Evolutionary conservation across 2,329 filamentous ascomycete genomes (phyloP), one percentile per base, ranked within the genome.

Genomic region (Meredithiella fracta): DNA sequence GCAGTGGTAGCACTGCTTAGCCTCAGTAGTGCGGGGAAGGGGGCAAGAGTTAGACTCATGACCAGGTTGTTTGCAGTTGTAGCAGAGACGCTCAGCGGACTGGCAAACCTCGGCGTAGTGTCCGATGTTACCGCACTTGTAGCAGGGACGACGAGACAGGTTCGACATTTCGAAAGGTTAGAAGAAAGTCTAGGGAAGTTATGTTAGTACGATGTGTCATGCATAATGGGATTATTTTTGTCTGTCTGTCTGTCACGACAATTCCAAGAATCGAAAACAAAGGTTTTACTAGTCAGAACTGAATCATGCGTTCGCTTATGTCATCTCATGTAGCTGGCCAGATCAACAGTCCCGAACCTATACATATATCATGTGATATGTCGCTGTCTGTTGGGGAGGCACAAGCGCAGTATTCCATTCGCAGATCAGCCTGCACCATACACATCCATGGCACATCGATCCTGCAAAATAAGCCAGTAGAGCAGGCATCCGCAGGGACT

Each of bases 1-100:
- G 78, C 92, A 98, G 75, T 97, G 92, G 71, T 98, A 98, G 81
- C 92, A 98, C 78, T 98, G 92, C 82, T 98, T 98, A 54, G 89
- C 89, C 74, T 98, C 92, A 62, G 92, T 96, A 60, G 91, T 96
- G 70, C 92, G 85, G 66, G 92, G 92, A 67, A 91, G 83, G 64
- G 92, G 92, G 79, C 92, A 98, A 70, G 85, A 86, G 74, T 94
- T 97, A 62, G 91, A 97, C 76, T 98, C 92, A 72, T 98, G 92
- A 82, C 82, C 85, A 60, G 86, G 86, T 73, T 91, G 85, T 76
- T 91, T 91, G 82, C 92, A 98, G 78, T 98, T 98, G 76, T 98
- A 98, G 84, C 92, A 98, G 66, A 98, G 85, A 67, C 92, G 87
- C 79, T 98, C 91, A 59, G 90, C 86, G 59, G 91, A 96, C 60